phyloP scores from a whole-genome alignment of 1,284 basidiomycete species.

The Pyrrhoderma lamaoense region DNA sequence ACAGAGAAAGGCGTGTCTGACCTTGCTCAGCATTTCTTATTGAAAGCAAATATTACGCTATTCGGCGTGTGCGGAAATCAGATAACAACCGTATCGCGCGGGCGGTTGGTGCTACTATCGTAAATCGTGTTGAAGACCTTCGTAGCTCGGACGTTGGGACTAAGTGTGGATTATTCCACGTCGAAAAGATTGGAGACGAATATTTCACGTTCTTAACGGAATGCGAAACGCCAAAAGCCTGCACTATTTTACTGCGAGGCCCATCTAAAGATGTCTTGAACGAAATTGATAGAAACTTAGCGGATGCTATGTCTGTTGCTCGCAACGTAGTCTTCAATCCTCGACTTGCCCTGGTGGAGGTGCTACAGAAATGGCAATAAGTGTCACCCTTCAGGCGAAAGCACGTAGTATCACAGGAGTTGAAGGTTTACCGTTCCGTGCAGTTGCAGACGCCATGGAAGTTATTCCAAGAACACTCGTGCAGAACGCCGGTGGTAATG shows the following conservation, averaged over 20 bases:
- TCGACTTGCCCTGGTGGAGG: constrained; percentile 85
- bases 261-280: constrained; percentile 98
- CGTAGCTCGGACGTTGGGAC: constrained; percentile 90
- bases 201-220: constrained; percentile 96
- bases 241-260: constrained; percentile 96
- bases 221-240: constrained; percentile 92
- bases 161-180: constrained; percentile 88
- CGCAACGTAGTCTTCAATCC: constrained; percentile 98
- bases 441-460: constrained; percentile 95
- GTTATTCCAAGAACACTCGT: constrained; percentile 94
- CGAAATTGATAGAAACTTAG: constrained; percentile 96
- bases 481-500: constrained; percentile 95
- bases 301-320: constrained; percentile 96
- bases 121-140: constrained; percentile 94
- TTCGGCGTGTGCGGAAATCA: constrained; percentile 93
- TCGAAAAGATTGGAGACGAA: constrained; percentile 98
- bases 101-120: constrained; percentile 92
- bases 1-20: constrained; percentile 98
- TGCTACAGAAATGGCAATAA: constrained; percentile 97
- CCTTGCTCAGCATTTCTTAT: constrained; percentile 88
- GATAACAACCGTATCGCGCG: constrained; percentile 99
- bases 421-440: constrained; percentile 85
- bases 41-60: constrained; percentile 88
- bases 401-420: constrained; percentile 78
- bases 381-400: constrained; percentile 81